A percentile compares a stretch with the other conserved stretches of the same genome.
phyloP scores from a whole-genome alignment of 768 basidiomycete species.

The Xanthoconium stramineum region DNA sequence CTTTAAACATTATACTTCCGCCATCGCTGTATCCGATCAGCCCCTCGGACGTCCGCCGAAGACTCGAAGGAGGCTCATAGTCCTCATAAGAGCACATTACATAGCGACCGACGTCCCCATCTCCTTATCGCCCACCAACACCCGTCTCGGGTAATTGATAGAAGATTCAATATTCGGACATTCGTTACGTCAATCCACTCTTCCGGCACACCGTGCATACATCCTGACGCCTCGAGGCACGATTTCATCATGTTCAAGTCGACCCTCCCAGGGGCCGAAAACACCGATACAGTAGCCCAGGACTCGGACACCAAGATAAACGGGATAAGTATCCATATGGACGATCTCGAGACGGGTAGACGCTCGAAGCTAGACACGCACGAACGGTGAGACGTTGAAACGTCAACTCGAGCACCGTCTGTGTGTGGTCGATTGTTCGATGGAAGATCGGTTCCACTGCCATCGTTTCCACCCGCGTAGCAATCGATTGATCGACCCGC shows the following conservation, averaged over 20 bases:
- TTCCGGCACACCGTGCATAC: neutral
- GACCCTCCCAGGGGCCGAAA: neutral
- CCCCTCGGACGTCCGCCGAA: neutral
- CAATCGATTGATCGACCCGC: constrained; percentile 1
- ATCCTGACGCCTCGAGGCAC: constrained; percentile 16
- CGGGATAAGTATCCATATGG: constrained; percentile 3
- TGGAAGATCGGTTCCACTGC: neutral
- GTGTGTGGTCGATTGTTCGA: neutral
- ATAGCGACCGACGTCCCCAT: neutral
- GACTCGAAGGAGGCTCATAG: neutral
- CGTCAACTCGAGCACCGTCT: neutral
- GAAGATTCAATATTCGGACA: neutral
- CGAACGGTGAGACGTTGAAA: neutral
- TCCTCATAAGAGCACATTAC: neutral
- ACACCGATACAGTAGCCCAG: neutral
- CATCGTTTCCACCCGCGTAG: neutral
- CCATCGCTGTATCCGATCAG: constrained; percentile 5
- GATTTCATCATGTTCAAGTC: neutral
- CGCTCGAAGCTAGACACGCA: no score
- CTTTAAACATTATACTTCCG: neutral
- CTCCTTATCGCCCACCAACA: constrained; percentile 10
- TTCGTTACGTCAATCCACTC: constrained; percentile 9
- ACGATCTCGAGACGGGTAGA: neutral
- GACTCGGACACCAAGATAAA: no score
- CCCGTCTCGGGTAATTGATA: neutral